Evolutionary conservation across 2,329 filamentous ascomycete species (phyloP), one percentile per base, ranked within the genome.

Genomic region (Epichloe aotearoae): DNA sequence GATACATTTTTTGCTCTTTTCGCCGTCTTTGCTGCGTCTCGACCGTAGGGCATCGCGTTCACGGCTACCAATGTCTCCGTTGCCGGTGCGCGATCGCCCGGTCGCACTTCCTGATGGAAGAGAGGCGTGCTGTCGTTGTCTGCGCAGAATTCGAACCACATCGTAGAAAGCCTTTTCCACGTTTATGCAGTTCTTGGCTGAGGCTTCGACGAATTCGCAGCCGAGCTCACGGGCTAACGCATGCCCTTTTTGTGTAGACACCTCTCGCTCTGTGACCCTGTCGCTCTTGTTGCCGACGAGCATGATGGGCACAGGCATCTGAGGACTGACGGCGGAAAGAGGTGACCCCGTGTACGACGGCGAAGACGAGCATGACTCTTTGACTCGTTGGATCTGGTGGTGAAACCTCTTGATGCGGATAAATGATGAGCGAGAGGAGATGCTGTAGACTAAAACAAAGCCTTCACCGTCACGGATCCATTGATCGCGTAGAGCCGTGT

Each of bases 151-250:
- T 58, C 93, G 77, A 50, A 97, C 93, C 7, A 98, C 93, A 64
- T 98, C 93, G 69, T 95, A 97, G 64, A 98, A 97, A 34, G 89
- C 91, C 75, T 95, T 97, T 69, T 95, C 93, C 50, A 96, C 91
- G 62, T 97, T 96, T 74, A 96, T 89, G 71, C 90, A 95, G 66
- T 95, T 96, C 73, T 96, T 96, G 37, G 91, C 91, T 6, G 90
- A 96, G 2, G 91, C 90, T 69, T 97, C 91, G 59, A 96, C 89
- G 61, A 97, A 97, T 60, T 96, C 90, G 70, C 93, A 97, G 55
- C 88, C 88, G 39, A 98, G 74, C 62, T 96, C 88, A 61, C 90
- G 86, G 50, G 93, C 91, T 39, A 97, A 73, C 49, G 90, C 89
- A 58, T 88, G 86, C 15, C 93, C 93, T 71, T 98, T 93, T 68